Conservation (phyloP, 345 rosid species). For the Populus alba region DNA sequence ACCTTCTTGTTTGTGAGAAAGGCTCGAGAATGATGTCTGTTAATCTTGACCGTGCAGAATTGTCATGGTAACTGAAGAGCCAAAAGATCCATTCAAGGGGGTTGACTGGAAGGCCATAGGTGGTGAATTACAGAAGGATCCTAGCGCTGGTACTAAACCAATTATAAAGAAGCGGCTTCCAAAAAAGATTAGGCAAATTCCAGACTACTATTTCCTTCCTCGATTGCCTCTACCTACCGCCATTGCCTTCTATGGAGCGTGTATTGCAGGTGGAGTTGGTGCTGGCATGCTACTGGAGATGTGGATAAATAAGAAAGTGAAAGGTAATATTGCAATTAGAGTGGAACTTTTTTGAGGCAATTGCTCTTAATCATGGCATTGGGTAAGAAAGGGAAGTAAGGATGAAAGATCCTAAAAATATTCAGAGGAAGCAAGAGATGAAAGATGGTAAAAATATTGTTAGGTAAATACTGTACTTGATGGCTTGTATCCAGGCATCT, state of each 20-base stretch:
- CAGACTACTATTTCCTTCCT: slow-evolving; percentile 90
- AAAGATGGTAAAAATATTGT: background rate
- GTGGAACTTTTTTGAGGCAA: background rate
- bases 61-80: slow-evolving; percentile 57
- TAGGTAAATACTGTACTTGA: background rate
- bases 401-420: background rate
- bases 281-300: slow-evolving; percentile 82
- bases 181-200: slow-evolving; percentile 73
- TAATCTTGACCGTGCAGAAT: background rate
- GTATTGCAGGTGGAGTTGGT: slow-evolving; percentile 79
- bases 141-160: slow-evolving; percentile 44
- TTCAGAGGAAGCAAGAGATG: background rate
- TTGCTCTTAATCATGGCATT: background rate
- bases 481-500: background rate
- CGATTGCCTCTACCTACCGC: slow-evolving; percentile 52
- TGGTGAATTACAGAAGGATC: slow-evolving; percentile 61
- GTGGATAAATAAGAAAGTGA: slow-evolving; percentile 85
- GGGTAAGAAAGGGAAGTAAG: background rate
- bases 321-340: slow-evolving; percentile 41
- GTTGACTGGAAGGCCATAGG: slow-evolving; percentile 81
- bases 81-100: slow-evolving; percentile 80
- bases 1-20: background rate
- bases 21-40: background rate
- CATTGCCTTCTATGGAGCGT: slow-evolving; percentile 72
- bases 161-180: slow-evolving; percentile 68